Evolutionary conservation across 441 rosid genomes (phyloP).

Genomic region (Bocquillonia castaneifolia): DNA sequence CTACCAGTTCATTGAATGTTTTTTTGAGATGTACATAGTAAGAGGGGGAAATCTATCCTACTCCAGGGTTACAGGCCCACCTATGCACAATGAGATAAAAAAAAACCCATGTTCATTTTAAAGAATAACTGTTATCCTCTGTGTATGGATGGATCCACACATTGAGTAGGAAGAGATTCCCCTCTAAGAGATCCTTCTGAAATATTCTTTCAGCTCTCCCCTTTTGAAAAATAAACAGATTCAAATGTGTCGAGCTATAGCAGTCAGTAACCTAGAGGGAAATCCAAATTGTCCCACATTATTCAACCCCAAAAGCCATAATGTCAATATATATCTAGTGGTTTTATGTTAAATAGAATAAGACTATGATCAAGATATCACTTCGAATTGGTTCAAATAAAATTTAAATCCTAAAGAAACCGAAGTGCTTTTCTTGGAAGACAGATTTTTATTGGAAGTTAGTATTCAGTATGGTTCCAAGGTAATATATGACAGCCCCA

Average conservation of each 20-base stretch:
- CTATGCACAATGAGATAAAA: neutral
- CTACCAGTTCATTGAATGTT: neutral
- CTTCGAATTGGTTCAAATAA: neutral
- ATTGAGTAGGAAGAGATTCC: neutral
- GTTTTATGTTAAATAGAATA: neutral
- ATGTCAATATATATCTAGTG: neutral
- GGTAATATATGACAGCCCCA: constrained; percentile 22
- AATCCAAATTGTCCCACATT: too few species aligned
- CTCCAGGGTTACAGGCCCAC: neutral
- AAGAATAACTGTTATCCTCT: neutral
- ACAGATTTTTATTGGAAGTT: neutral
- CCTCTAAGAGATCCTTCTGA: neutral
- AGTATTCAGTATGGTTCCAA: neutral
- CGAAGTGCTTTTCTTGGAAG: neutral
- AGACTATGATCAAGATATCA: neutral
- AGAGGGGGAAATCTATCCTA: too few species aligned
- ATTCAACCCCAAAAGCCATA: too few species aligned
- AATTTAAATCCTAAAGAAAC: neutral
- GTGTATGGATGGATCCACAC: neutral
- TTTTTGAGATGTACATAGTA: too few species aligned
- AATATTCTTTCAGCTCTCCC: too few species aligned
- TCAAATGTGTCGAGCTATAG: neutral
- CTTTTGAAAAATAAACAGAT: too few species aligned
- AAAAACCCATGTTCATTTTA: neutral
- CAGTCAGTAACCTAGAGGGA: neutral